Percentiles rank a stretch among this genome's conserved stretches.
Evolutionary conservation across 108 stramenopile genomes (phyloP).

Genomic region (Pseudonitzschia pungens): DNA sequence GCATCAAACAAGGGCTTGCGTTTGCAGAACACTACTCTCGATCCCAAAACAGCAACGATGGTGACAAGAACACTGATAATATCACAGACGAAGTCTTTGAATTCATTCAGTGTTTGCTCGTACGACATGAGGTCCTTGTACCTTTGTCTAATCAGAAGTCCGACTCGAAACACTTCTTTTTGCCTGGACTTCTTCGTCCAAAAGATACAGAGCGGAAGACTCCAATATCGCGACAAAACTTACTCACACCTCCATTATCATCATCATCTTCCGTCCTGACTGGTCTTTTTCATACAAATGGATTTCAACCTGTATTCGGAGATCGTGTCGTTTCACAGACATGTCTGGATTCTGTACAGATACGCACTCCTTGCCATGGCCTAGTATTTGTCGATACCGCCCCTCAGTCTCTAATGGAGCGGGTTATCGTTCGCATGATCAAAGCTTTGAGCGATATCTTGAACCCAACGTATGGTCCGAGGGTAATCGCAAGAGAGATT

Average conservation of each 20-base stretch:
- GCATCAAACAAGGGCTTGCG: neutral
- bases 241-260: neutral
- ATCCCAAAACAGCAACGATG: neutral
- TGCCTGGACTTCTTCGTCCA: neutral
- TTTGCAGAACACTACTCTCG: conserved; percentile 2
- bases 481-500: neutral
- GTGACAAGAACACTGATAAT: neutral
- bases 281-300: neutral
- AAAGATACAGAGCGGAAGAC: neutral
- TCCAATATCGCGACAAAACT: neutral
- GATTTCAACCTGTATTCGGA: neutral
- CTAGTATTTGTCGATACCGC: neutral
- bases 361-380: neutral
- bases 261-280: neutral
- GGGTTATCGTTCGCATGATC: neutral
- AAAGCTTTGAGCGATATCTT: neutral
- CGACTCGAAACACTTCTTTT: neutral
- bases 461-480: neutral
- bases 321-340: neutral
- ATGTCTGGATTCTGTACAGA: neutral
- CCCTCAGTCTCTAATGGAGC: conserved; percentile 5
- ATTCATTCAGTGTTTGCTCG: neutral
- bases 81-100: neutral
- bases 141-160: conserved; percentile 1
- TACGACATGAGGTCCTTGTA: conserved; percentile 9